Base-by-base conservation (phyloP, 371 early-diverging fungal genomes). In the Zancudomyces culisetae region DNA sequence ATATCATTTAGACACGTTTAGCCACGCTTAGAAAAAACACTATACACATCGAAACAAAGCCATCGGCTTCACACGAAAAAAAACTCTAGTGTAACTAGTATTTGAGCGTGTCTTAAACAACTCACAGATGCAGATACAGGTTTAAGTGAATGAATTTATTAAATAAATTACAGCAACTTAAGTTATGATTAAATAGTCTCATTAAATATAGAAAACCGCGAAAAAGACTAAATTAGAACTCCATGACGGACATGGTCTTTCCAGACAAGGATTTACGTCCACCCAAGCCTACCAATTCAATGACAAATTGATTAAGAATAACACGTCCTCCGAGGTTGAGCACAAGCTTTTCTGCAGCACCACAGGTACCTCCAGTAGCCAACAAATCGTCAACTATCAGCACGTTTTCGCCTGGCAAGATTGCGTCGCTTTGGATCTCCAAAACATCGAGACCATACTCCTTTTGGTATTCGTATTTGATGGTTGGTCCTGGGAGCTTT, bases 391-490 rank as follows among this genome's bases (percentile, higher is more conserved):
- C 98, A 61, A 97, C 66, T 27, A 95, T 74, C 52, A 95, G 76
- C 12, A 94, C 94, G 56, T 79, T 79, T 63, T 86, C 78, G 40
- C 83, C 85, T 22, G 75, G 57, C 70, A 81, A 78, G 62, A 97
- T 76, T 27, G 87, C 78, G 53, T 69, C 76, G 47, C 72, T 66
- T 66, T 88, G 85, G 74, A 97, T 80, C 68, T 97, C 95, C 70
- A 97, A 89, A 48, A 76, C 61, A 60, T 97, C 95, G 74, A 75
- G 72, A 52, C 98, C 98, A 61, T 97, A 97, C 69, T 97, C 98
- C 78, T 93, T 93, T 39, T 69, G 72, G 66, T 95, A 97, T 2
- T 72, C 64, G 30, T 78, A 87, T 30, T 60, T 66, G 19, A 70
- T 76, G 52, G 72, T 73, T 21, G 68, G 70, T 18, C 94, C 94